These are phyloP conservation scores for Apiospora aurea DNA, from an alignment of 2,329 filamentous ascomycete species.

Conservation along the genomic window DNA sequence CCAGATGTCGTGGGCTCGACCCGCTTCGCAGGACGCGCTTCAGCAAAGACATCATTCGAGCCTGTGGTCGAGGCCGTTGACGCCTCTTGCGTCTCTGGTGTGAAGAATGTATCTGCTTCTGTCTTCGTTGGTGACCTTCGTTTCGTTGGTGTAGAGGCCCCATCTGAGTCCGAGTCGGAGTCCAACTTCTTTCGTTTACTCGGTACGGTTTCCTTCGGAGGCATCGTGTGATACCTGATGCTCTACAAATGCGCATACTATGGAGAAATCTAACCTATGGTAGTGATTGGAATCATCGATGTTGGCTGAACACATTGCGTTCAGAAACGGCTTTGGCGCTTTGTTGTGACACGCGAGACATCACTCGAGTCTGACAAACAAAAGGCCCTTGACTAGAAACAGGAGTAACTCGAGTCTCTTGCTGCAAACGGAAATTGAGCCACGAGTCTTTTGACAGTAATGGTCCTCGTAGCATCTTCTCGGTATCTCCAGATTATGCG, in stretches of 20 bases:
- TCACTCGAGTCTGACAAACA: not conserved
- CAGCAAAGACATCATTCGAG: too few species aligned
- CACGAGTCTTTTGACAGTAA: not conserved
- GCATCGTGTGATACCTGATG: not conserved
- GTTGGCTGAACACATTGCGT: too few species aligned
- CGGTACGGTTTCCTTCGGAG: not conserved
- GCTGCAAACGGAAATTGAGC: not conserved
- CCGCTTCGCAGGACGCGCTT: too few species aligned
- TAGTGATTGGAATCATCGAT: not conserved
- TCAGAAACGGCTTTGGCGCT: not conserved
- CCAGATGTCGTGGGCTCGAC: not conserved
- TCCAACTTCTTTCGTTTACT: not conserved
- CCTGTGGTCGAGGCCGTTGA: too few species aligned
- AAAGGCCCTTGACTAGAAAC: not conserved
- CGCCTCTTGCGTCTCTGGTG: too few species aligned
- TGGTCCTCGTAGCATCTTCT: too few species aligned
- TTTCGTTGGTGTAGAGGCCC: not conserved
- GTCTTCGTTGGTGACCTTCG: too few species aligned
- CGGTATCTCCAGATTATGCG: too few species aligned
- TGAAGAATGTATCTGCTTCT: too few species aligned
- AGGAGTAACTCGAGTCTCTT: not conserved
- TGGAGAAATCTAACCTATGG: not conserved
- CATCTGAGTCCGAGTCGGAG: not conserved
- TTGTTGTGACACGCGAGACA: not conserved
- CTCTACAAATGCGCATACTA: not conserved